A percentile compares a stretch with the other conserved stretches of the same genome.
These are phyloP conservation scores for Phanerodontia chrysosporium DNA, from an alignment of 768 basidiomycete species.

Conservation along the genomic window DNA sequence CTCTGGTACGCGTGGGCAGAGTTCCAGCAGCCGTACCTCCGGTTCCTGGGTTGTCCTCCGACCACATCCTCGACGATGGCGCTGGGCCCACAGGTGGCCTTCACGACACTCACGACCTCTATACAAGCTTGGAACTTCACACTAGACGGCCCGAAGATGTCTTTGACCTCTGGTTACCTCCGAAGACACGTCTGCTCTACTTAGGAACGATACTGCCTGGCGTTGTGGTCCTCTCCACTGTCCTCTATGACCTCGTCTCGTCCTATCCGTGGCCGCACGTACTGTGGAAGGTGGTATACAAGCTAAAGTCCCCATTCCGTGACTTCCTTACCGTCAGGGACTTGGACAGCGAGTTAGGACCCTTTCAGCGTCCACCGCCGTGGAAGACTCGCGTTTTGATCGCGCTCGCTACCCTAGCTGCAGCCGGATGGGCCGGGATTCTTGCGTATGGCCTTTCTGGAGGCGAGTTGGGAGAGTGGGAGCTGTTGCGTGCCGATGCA, in stretches of 20 bases:
- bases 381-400: constrained; percentile 32
- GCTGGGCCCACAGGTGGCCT: neutral
- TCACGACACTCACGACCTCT: neutral
- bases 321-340: constrained; percentile 50
- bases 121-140: neutral
- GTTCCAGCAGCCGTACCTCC: neutral
- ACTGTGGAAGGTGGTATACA: neutral
- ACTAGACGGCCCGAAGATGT: neutral
- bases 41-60: neutral
- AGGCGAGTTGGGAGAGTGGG: neutral
- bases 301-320: constrained; percentile 35
- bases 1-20: neutral
- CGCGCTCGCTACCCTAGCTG: constrained; percentile 33
- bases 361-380: constrained; percentile 20
- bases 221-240: neutral
- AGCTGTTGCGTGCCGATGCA: constrained; percentile 25
- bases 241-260: constrained; percentile 9
- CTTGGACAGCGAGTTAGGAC: constrained; percentile 36
- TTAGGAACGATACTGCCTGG: constrained; percentile 13
- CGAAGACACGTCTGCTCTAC: neutral
- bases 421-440: constrained; percentile 35
- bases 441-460: constrained; percentile 13
- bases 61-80: neutral
- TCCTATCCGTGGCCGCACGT: constrained; percentile 2
- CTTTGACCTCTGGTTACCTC: constrained; percentile 4